Evolutionary conservation across 2,329 filamentous ascomycete genomes (phyloP), one percentile per base, ranked within the genome.

Genomic region (Fusarium decemcellulare): DNA sequence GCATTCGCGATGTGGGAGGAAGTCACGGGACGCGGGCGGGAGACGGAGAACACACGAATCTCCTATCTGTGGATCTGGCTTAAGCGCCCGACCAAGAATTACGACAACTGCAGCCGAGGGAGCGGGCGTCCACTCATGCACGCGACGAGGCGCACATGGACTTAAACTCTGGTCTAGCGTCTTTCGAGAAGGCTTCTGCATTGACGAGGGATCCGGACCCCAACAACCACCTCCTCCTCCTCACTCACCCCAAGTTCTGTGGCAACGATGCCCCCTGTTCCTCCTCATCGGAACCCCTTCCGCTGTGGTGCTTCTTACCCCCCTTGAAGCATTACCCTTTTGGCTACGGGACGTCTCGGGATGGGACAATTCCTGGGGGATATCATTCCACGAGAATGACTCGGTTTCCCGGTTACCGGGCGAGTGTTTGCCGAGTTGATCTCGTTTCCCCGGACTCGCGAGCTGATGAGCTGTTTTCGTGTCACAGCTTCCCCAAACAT

Each of bases 321-420:
- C 18, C 29, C 16, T 15, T 39, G 37, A 36, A 32, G 15, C 30
- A 47, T 29, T 32, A 10, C 23, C 14, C 6, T 30, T 32, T 48
- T 29, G 48, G 11, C 23, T 23, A 48, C 65, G 68, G 68, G 37
- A 59, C 62, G 51, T 67, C 39, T 71, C 68, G 68, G 56, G 11
- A 65, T 58, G 47, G 34, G 55, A 12, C 18, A 44, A 52, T 30
- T 32, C n/a, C 52, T 37, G 29, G 23, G 39, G 8, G 29, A 36
- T 11, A 55, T 59, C 32, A 39, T 47, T 46, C 57, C 53, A 67
- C 44, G 55, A 53, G 12, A 42, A 29, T 8, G 4, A 12, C 40
- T 43, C 40, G 51, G 18, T 14, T 23, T 9, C 16, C 3, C 4
- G 15, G n/a, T 42, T 14, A 16, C 42, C 29, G 30, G 23, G 27